Conservation (phyloP, 305 asterid species). For the Rubia peregrina region DNA sequence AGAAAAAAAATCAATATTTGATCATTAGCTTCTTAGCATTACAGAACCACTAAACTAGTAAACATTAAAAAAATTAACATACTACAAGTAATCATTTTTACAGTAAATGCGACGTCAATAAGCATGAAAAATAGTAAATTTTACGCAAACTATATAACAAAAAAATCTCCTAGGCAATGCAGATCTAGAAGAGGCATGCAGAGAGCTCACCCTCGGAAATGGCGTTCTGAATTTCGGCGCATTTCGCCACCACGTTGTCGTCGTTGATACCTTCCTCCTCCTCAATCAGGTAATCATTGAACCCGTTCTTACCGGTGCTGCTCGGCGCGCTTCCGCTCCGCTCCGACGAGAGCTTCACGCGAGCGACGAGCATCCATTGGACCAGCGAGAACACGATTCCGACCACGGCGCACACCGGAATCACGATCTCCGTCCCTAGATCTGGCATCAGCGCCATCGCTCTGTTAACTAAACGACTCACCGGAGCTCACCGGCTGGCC, state of each 20-base stretch:
- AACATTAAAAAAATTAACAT: not conserved
- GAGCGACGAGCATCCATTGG: slow-evolving; percentile 72
- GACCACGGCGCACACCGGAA: slow-evolving; percentile 69
- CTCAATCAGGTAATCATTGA: slow-evolving; percentile 29
- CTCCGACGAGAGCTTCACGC: slow-evolving; percentile 55
- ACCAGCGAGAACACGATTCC: slow-evolving; percentile 68
- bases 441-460: slow-evolving; percentile 54
- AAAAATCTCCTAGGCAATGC: not conserved
- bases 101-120: not conserved
- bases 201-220: slow-evolving; percentile 73
- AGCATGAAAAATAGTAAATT: not conserved
- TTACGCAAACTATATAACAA: not conserved
- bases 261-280: slow-evolving; percentile 29
- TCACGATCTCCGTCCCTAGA: slow-evolving; percentile 63
- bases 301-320: slow-evolving; percentile 48
- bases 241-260: slow-evolving; percentile 50
- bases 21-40: not conserved
- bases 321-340: slow-evolving; percentile 16
- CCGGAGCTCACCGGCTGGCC: slow-evolving; percentile 8
- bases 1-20: not conserved
- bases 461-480: slow-evolving; percentile 21
- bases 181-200: slow-evolving; percentile 19
- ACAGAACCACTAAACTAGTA: not conserved
- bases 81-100: not conserved
- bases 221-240: slow-evolving; percentile 84